Evolutionary conservation across 352 stramenopile genomes (phyloP).

Genomic region (Phytopythium ostracodes): DNA sequence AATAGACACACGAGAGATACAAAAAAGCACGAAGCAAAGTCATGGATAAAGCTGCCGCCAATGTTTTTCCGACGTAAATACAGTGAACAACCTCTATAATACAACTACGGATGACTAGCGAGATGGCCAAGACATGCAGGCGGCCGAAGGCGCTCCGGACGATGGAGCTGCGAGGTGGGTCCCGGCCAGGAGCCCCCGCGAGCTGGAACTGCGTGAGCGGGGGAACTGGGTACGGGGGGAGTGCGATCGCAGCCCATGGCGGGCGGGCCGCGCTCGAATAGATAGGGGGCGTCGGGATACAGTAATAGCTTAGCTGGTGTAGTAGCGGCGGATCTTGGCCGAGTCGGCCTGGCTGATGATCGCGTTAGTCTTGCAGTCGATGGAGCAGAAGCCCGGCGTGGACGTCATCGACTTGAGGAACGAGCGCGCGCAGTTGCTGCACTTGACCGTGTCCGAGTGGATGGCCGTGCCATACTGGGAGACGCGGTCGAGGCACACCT

Average conservation of each 20-base stretch:
- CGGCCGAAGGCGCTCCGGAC: background rate
- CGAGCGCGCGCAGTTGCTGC: slow-evolving; percentile 72
- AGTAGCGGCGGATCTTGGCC: slow-evolving; percentile 53
- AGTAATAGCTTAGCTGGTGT: slow-evolving; percentile 11
- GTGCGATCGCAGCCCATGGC: no score
- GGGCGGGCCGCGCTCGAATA: slow-evolving; percentile 12
- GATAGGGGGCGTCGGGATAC: slow-evolving; percentile 20
- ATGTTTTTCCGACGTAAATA: slow-evolving; percentile 4
- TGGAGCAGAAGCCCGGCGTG: slow-evolving; percentile 74
- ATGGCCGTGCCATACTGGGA: slow-evolving; percentile 66
- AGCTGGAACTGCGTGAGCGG: no score
- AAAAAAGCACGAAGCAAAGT: no score
- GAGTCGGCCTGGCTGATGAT: slow-evolving; percentile 71
- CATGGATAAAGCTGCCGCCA: background rate
- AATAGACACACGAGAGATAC: no score
- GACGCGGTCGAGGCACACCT: slow-evolving; percentile 45
- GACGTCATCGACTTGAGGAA: slow-evolving; percentile 65
- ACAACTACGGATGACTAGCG: background rate
- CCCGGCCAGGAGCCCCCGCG: no score
- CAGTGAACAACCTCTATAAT: slow-evolving; percentile 5
- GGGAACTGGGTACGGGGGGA: no score
- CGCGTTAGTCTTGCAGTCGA: slow-evolving; percentile 86
- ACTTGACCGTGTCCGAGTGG: slow-evolving; percentile 78
- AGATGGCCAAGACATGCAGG: background rate
- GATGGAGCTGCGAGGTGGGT: background rate